phyloP scores from a whole-genome alignment of 2,329 filamentous ascomycete genomes.

The Pseudofabraea citricarpa region DNA sequence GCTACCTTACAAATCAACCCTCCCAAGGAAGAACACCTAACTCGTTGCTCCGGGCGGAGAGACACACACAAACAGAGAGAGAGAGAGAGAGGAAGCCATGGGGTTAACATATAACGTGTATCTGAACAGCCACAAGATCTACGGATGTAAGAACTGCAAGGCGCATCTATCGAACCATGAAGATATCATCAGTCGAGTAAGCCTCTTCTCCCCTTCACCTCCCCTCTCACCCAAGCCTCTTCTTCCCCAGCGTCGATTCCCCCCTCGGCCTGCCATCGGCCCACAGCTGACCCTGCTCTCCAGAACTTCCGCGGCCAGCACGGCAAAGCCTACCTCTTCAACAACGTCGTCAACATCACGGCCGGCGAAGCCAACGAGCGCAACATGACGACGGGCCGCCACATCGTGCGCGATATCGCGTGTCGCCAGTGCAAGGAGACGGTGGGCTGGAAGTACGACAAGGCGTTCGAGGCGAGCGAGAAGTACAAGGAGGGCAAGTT shows the following conservation, averaged over 20 bases:
- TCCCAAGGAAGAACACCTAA: too few species aligned
- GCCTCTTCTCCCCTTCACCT: slow-evolving; percentile 24
- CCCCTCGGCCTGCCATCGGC: background rate
- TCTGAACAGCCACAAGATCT: slow-evolving; percentile 80
- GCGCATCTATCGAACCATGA: slow-evolving; percentile 93
- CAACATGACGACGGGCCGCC: slow-evolving; percentile 95
- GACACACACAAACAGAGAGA: too few species aligned
- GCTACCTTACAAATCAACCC: too few species aligned
- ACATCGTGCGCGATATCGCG: slow-evolving; percentile 88
- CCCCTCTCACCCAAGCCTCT: slow-evolving; percentile 3
- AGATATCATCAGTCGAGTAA: slow-evolving; percentile 88
- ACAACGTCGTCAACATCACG: slow-evolving; percentile 86
- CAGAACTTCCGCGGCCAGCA: slow-evolving; percentile 98
- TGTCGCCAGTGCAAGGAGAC: slow-evolving; percentile 89
- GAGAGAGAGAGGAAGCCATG: too few species aligned
- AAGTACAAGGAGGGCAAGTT: slow-evolving; percentile 99
- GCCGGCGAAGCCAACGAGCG: slow-evolving; percentile 83
- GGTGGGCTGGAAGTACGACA: slow-evolving; percentile 99
- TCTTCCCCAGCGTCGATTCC: slow-evolving; percentile 1
- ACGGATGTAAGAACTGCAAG: slow-evolving; percentile 92
- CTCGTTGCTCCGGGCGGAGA: too few species aligned
- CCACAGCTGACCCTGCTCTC: background rate
- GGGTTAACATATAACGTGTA: slow-evolving; percentile 90
- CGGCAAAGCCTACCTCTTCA: slow-evolving; percentile 96
- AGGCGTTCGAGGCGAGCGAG: slow-evolving; percentile 85